Base-by-base conservation (phyloP, 176 grass and related monocot species). In the Phyllostachys edulis region DNA sequence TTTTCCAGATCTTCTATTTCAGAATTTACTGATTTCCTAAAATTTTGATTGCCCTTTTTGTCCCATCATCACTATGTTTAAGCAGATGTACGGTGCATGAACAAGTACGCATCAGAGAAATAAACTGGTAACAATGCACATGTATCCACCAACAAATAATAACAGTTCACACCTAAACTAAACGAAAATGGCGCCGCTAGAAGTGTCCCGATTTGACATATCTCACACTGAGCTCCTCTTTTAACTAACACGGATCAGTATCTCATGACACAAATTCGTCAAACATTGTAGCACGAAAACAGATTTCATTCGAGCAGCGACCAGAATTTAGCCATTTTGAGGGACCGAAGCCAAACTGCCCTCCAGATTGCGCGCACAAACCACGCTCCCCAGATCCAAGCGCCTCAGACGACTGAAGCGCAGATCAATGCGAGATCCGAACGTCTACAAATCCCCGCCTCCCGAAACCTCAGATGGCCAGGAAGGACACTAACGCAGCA, bases 391-490 rank as follows among this genome's bases (percentile, higher is more conserved):
- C 12, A 66, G 77, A 87, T 87, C 69, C 77, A 69, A 52, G 14
- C 41, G 29, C 24, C 24, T 59, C 65, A 5, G 23, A 52, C 56
- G 41, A 26, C 60, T 8, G 41, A 67, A 5, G 69, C 69, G 21
- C 41, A 17, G 69, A 23, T 49, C 44, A 81, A 23, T 26, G 27
- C 24, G 49, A 76, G 78, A 87, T 68, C 63, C 71, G 9, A 41
- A 55, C 52, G 21, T 18, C 1, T 21, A 29, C 10, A 5, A 24
- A 44, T 47, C 69, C 42, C 7, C 6, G n/a, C 23, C 4, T 62
- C 23, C 59, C 23, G 9, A 62, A 62, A 13, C n/a, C 9, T 27
- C 11, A 6, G 27, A 16, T 16, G 27, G 24, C 12, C 39, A 15
- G 20, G n/a, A 44, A 39, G 9, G 39, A 21, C 67, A 44, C 67